Evolutionary conservation across 495 filamentous ascomycete genomes (phyloP), one percentile per base, ranked within the genome.

Genomic region (Thermothielavioides terrestris): DNA sequence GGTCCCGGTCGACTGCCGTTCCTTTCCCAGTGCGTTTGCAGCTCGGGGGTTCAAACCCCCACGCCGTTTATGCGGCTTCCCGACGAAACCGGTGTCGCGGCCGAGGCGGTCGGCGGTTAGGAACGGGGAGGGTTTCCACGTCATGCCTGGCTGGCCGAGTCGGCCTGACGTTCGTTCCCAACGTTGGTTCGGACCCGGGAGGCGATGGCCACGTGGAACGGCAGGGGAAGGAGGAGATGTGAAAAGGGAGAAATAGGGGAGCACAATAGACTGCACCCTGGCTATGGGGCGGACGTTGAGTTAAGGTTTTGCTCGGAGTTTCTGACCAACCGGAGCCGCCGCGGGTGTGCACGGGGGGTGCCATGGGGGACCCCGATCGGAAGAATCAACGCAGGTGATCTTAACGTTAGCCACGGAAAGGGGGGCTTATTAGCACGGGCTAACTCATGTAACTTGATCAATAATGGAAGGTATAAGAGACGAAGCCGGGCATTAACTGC

Each of bases 251-350:
- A 26, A 28, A 39, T 1, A 30, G 17, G 14, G 39, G 14, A 27
- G 21, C n/a, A 20, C 18, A 20, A 28, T 44, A 32, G 17, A n/a
- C n/a, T n/a, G n/a, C n/a, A n/a, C 34, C 43, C 23, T 20, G 23
- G 34, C 30, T n/a, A n/a, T n/a, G n/a, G 35, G 45, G 35, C 2
- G 11, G 45, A 48, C 45, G 45, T 48, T 48, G 45, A 48, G 34
- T 48, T 48, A 48, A 27, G 45, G 23, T 48, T 45, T 27, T 37
- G 25, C 35, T 48, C 45, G 45, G 45, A 39, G 45, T 2, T 39
- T 48, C 17, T 48, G 45, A 39, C 45, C 45, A 48, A 48, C 45
- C 45, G 35, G 23, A 48, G 45, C 34, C 45, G 45, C 34, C 28
- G 34, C 21, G 34, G n/a, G n/a, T n/a, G n/a, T n/a, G n/a, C n/a